phyloP scores from a whole-genome alignment of 257 asterid species.

The Galeopsis tetrahit region DNA sequence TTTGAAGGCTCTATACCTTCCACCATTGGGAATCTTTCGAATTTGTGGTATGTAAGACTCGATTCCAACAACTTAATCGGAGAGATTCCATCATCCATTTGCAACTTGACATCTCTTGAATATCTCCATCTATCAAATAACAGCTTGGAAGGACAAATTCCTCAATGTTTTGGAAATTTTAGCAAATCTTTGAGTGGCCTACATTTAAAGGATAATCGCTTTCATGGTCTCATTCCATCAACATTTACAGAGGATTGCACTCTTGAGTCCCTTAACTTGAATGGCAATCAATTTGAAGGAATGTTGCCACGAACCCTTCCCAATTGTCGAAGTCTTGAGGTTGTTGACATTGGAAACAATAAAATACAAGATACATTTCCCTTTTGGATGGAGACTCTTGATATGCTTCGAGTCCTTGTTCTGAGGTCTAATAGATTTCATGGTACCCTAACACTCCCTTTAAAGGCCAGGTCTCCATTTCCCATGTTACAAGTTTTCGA shows the following conservation, averaged over 20 bases:
- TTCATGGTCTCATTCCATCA: background rate
- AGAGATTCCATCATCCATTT: slow-evolving; percentile 18
- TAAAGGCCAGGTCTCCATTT: too few relatives aligned
- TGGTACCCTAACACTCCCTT: too few relatives aligned
- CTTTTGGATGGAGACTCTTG: background rate
- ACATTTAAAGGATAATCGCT: too few relatives aligned
- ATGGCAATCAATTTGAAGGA: background rate
- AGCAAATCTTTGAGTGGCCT: background rate
- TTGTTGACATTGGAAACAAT: background rate
- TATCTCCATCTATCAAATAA: background rate
- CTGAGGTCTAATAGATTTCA: background rate
- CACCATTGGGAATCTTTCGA: background rate
- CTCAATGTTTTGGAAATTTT: too few relatives aligned
- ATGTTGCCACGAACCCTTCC: background rate
- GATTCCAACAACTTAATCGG: background rate
- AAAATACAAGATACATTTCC: background rate
- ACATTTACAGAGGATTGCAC: background rate
- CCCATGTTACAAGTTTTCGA: too few relatives aligned
- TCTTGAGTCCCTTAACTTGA: background rate
- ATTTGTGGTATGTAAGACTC: background rate
- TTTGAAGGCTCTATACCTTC: background rate
- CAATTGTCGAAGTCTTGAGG: background rate
- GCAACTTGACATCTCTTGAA: background rate
- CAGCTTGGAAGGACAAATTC: too few relatives aligned
- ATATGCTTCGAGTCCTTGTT: background rate